Evolutionary conservation across 2,329 filamentous ascomycete genomes (phyloP), one percentile per base, ranked within the genome.

Genomic region (Aspergillus awamori): DNA sequence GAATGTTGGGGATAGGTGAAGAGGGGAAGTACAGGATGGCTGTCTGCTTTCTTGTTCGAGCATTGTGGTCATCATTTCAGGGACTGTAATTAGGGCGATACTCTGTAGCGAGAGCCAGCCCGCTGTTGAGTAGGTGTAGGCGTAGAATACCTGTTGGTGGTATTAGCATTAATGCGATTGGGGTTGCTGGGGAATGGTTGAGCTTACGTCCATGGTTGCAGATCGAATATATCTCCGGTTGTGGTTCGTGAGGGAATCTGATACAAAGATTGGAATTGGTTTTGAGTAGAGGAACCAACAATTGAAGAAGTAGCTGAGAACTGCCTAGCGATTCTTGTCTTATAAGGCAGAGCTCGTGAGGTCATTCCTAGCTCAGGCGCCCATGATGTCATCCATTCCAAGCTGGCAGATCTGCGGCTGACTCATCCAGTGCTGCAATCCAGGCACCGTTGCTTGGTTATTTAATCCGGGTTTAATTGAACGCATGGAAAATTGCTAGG

Each of bases 31-130:
- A 36, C 33, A 36, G 33, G 33, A 13, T 36, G 83, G 77, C 65
- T 83, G 80, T 62, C 83, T 82, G 41, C 83, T 80, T 65, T 88
- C 84, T 54, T 83, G 82, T 3, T 83, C 82, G 38, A 88, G 81
- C 63, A 89, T 76, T 10, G 84, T 80, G 58, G 86, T 80, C 22
- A 90, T 85, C 67, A 90, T 80, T 26, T 83, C 85, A 0, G 88
- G 88, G 5, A 84, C 82, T 5, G 83, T 67, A 57, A 89, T 81
- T 62, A 90, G 79, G 0, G 86, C 81, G 10, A 86, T 48, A 41
- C 79, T 78, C 65, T 82, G 79, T 15, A 82, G 60, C 2, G 69
- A 67, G 24, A 82, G 72, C 80, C 80, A 82, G 64, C 68, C 76
- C 39, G 75, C 74, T 15, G 79, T 80, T 55, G 76, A 72, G 62